These are phyloP conservation scores for Nymphaea colorata DNA, from an alignment of 164 flowering plant genomes.

Conservation along the genomic window DNA sequence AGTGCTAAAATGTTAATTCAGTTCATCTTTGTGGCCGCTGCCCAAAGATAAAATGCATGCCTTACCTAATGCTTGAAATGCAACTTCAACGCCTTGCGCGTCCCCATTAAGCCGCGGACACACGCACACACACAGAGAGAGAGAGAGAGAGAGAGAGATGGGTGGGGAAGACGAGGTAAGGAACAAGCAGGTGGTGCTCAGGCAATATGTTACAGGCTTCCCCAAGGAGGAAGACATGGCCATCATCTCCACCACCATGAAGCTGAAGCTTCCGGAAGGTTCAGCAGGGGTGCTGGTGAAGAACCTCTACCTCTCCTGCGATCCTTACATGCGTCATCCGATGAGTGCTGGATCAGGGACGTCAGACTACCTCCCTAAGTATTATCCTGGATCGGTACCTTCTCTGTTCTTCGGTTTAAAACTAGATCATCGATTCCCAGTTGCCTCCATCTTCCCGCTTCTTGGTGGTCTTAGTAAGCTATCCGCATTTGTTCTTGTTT, in stretches of 20 bases:
- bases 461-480: not conserved
- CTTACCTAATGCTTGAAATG: no score
- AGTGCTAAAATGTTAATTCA: no score
- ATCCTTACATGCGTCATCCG: conserved; percentile 13
- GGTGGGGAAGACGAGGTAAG: conserved; percentile 9
- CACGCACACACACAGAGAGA: no score
- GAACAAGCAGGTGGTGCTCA: conserved; percentile 22
- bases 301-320: conserved; percentile 23
- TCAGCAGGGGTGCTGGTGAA: conserved; percentile 13
- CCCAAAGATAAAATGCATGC: no score
- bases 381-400: conserved; percentile 11
- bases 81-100: no score
- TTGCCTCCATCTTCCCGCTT: no score
- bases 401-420: not conserved
- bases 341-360: conserved; percentile 5
- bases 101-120: no score
- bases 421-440: no score
- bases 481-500: no score
- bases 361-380: conserved; percentile 1
- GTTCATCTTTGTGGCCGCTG: no score
- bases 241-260: conserved; percentile 1
- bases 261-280: conserved; percentile 13
- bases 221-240: conserved; percentile 25
- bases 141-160: not conserved
- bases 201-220: conserved; percentile 14